Conservation (phyloP, 1,284 basidiomycete species). For the Pascua sp. region DNA sequence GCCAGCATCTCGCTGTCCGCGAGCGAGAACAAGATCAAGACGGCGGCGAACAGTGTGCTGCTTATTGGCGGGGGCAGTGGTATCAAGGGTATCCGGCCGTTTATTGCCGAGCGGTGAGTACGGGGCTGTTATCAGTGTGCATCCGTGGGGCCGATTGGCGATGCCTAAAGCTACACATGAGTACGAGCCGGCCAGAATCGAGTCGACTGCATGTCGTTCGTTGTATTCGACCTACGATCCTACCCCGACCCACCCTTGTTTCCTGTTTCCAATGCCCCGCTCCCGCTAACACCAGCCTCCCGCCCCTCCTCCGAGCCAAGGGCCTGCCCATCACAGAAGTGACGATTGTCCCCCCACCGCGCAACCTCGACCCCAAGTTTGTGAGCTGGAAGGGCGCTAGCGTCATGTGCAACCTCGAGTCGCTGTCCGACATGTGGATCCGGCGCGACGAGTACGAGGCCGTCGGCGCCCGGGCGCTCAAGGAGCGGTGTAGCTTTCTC, state of each 20-base stretch:
- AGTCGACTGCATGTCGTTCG: no score
- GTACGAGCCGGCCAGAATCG: neutral
- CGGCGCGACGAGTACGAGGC: conserved; percentile 76
- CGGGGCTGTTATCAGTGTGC: conserved; percentile 16
- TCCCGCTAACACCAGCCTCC: conserved; percentile 18
- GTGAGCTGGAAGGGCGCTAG: conserved; percentile 93
- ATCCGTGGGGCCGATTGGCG: neutral
- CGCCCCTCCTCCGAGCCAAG: conserved; percentile 69
- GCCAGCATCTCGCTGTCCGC: conserved; percentile 81
- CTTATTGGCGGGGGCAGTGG: conserved; percentile 76
- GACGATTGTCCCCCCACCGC: conserved; percentile 83
- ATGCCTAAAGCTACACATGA: neutral
- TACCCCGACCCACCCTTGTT: no score
- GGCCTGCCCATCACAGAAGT: conserved; percentile 83
- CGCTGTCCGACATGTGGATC: conserved; percentile 84
- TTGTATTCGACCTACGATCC: no score
- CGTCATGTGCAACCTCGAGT: conserved; percentile 90
- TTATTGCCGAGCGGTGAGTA: conserved; percentile 34
- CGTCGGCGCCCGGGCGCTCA: conserved; percentile 53
- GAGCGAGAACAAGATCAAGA: conserved; percentile 83
- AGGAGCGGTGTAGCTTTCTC: conserved; percentile 41
- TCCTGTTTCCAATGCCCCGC: no score
- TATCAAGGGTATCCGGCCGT: conserved; percentile 43
- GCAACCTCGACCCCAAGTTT: conserved; percentile 84
- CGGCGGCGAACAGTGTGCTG: conserved; percentile 82